Evolutionary conservation across 805 yeast species (phyloP).

Genomic region (Starmerella khaoyaiensis): DNA sequence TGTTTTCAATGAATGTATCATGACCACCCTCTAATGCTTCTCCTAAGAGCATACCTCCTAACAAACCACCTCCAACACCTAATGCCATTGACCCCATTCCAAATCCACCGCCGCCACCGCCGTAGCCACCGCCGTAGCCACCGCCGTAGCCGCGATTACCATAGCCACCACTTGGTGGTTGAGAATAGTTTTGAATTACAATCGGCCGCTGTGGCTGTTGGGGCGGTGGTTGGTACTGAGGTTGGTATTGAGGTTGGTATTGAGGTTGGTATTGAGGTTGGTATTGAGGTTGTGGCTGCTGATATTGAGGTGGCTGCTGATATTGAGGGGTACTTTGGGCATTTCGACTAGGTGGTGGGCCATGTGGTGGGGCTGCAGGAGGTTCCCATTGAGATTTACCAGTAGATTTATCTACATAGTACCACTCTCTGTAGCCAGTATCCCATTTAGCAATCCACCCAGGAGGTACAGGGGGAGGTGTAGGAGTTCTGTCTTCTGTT

Average conservation of each 20-base stretch:
- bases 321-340: conserved; percentile 4
- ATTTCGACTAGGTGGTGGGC: conserved; percentile 20
- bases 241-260: conserved; percentile 13
- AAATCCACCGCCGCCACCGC: conserved; percentile 29
- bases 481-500: conserved; percentile 7
- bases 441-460: conserved; percentile 32
- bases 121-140: conserved; percentile 12
- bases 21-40: conserved; percentile 15
- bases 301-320: conserved; percentile 25
- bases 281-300: conserved; percentile 26
- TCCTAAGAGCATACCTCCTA: conserved; percentile 25
- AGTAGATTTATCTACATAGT: conserved; percentile 60
- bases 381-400: conserved; percentile 85
- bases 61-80: conserved; percentile 25
- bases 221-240: conserved; percentile 22
- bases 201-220: conserved; percentile 21
- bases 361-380: conserved; percentile 18
- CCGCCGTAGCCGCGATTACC: conserved; percentile 10
- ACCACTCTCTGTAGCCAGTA: conserved; percentile 47
- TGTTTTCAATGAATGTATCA: conserved; percentile 27
- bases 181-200: conserved; percentile 20
- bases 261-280: conserved; percentile 11
- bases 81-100: conserved; percentile 37
- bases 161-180: conserved; percentile 21
- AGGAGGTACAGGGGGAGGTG: conserved; percentile 22